A percentile compares a stretch with the other conserved stretches of the same genome.
phyloP scores from a whole-genome alignment of 2,329 filamentous ascomycete genomes.

The Fusarium sterilihyphosum region DNA sequence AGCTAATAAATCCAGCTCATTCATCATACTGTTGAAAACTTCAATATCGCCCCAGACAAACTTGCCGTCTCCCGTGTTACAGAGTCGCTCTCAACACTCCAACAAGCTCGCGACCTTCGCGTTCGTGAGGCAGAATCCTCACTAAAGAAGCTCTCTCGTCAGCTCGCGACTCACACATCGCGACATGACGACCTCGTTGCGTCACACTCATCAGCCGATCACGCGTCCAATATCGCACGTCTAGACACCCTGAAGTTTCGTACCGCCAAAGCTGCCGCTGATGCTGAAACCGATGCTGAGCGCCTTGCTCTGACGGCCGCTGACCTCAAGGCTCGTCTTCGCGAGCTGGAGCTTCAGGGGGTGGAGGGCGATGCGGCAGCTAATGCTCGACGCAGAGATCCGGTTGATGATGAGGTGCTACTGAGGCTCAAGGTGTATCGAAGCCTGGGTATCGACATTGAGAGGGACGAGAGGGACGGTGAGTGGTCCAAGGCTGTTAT shows the following conservation, averaged over 20 bases:
- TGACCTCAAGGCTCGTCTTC: conserved; percentile 77
- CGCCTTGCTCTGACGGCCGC: conserved; percentile 82
- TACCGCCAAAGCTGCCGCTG: conserved; percentile 88
- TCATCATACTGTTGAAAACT: conserved; percentile 89
- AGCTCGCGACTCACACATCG: conserved; percentile 76
- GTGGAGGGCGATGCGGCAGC: conserved; percentile 71
- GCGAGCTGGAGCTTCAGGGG: conserved; percentile 87
- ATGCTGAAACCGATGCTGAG: conserved; percentile 95
- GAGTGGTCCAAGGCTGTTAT: conserved; percentile 89
- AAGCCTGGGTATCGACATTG: conserved; percentile 88
- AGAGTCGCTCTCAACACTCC: conserved; percentile 84
- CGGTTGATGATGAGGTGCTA: conserved; percentile 71
- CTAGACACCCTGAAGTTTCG: conserved; percentile 95
- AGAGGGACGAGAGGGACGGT: conserved; percentile 76
- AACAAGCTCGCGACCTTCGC: conserved; percentile 82
- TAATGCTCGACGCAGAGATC: conserved; percentile 49
- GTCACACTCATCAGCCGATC: conserved; percentile 79
- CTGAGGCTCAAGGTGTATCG: conserved; percentile 91
- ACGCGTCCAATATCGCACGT: conserved; percentile 84
- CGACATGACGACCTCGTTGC: conserved; percentile 81
- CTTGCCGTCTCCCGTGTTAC: conserved; percentile 83
- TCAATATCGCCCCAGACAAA: conserved; percentile 93
- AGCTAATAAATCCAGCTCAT: conserved; percentile 72
- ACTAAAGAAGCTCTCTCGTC: conserved; percentile 78
- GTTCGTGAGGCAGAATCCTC: conserved; percentile 74